phyloP scores from a whole-genome alignment of 352 stramenopile species.

The Phytophthora pini region DNA sequence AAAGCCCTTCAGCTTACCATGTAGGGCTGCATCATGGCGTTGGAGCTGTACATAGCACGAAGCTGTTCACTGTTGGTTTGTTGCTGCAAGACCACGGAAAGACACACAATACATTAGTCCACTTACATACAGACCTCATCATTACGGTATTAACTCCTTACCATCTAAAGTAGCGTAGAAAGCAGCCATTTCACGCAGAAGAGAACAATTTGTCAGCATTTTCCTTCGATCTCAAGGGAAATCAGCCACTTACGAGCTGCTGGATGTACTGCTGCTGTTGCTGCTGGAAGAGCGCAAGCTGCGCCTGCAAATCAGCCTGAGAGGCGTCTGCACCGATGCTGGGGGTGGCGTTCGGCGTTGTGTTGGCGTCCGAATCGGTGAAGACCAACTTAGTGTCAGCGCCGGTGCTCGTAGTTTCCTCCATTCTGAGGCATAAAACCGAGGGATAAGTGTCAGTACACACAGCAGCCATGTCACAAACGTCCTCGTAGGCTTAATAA shows the following conservation, averaged over 20 bases:
- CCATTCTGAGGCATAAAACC: slow-evolving; percentile 25
- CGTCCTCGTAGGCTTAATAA: not conserved
- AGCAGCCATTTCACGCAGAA: not conserved
- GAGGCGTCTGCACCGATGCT: slow-evolving; percentile 24
- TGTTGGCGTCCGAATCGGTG: slow-evolving; percentile 31
- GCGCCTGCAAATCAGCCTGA: slow-evolving; percentile 50
- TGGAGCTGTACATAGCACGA: slow-evolving; percentile 80
- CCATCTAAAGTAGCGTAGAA: slow-evolving; percentile 36
- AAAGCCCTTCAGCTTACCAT: slow-evolving; percentile 53
- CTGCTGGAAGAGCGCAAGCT: slow-evolving; percentile 65
- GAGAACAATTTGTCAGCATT: slow-evolving; percentile 19
- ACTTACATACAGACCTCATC: not conserved
- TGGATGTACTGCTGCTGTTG: slow-evolving; percentile 69
- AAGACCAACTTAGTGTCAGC: slow-evolving; percentile 40
- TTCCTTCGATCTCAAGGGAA: not conserved
- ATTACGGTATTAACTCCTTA: slow-evolving; percentile 18
- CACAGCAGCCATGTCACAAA: not conserved
- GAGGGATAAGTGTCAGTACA: not conserved
- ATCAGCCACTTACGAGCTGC: slow-evolving; percentile 43
- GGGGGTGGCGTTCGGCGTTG: slow-evolving; percentile 21
- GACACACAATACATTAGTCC: slow-evolving; percentile 15
- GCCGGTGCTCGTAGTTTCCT: slow-evolving; percentile 37
- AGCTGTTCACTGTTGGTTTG: slow-evolving; percentile 83
- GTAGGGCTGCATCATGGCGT: slow-evolving; percentile 88
- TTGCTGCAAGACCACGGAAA: slow-evolving; percentile 32